Base-by-base conservation (phyloP, 139 green algal species). In the Klebsormidium nitens region DNA sequence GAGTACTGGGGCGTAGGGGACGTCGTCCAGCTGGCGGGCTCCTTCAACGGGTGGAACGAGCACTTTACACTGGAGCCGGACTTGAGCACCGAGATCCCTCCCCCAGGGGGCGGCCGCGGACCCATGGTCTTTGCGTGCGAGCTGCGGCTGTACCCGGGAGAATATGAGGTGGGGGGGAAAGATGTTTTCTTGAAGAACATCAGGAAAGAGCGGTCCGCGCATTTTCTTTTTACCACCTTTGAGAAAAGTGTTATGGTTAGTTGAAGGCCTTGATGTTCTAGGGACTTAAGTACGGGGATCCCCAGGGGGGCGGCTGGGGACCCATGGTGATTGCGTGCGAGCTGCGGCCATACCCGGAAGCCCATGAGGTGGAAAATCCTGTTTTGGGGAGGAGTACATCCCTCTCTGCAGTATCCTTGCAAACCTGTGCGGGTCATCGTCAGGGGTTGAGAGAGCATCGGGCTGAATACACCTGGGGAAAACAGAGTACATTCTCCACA, bases 1-100 rank as follows among this genome's bases (percentile, higher is more conserved):
- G 66, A 74, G 50, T 74, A 66, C 3, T 74, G 66, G 66, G 50
- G 66, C 1, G 32, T 31, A 5, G 66, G 66, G 31, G 19, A 47
- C 11, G 11, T 35, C 19, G 58, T 74, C 29, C 48, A 52, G 48
- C 11, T 73, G 28, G 66, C 48, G 52, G 66, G 66, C 29, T 49
- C 17, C 42, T 74, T 74, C 58, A 74, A 74, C 34, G 66, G 66
- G n/a, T 68, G 66, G 66, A 3, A 38, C 29, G 26, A 68, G 29
- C 42, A 74, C 66, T 28, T 74, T 32, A 28, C 38, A 1, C 28
- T 74, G 66, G 31, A 48, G 48, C 49, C 48, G 1, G 65, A 74
- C 28, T 28, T 46, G 26, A 34, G 26, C 1, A 68, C 66, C 2
- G 29, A 62, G 14, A 74, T 74, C 29, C 65, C 48, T 35, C 14